A percentile compares a stretch with the other conserved stretches of the same genome.
Evolutionary conservation across 2,329 filamentous ascomycete species (phyloP).

Genomic region (Akanthomyces uredinophilus): DNA sequence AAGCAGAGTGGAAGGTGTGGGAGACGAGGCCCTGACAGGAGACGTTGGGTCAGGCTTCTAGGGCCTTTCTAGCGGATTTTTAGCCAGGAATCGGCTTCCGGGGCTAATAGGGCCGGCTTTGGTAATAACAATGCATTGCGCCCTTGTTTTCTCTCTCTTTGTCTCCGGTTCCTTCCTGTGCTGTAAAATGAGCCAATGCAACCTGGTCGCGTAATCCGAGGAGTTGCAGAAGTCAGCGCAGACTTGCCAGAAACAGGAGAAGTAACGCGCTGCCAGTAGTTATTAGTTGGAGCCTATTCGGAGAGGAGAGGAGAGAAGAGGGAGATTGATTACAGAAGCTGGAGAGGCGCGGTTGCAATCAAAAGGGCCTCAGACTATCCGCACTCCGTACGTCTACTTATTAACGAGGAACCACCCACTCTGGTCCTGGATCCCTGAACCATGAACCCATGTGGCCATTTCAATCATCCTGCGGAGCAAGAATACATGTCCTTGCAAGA

Average conservation of each 20-base stretch:
- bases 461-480: not conserved
- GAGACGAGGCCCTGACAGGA: not conserved
- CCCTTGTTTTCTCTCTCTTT: too few relatives aligned
- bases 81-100: too few relatives aligned
- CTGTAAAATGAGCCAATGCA: not conserved
- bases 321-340: too few relatives aligned
- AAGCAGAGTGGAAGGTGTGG: not conserved
- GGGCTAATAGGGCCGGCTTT: too few relatives aligned
- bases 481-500: not conserved
- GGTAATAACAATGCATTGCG: too few relatives aligned
- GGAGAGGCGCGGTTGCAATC: not conserved
- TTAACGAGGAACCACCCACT: too few relatives aligned
- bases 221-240: not conserved
- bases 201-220: not conserved
- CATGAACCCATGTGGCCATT: conserved; percentile 3
- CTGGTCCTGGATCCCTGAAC: not conserved
- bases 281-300: too few relatives aligned
- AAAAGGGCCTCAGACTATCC: not conserved
- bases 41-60: not conserved
- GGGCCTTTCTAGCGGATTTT: not conserved
- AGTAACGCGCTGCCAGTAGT: not conserved
- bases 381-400: too few relatives aligned
- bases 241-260: not conserved
- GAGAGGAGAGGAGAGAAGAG: not conserved
- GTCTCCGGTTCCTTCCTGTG: not conserved